Conservation (phyloP, 2,329 filamentous ascomycete species). For the Pseudogymnoascus sp. region DNA sequence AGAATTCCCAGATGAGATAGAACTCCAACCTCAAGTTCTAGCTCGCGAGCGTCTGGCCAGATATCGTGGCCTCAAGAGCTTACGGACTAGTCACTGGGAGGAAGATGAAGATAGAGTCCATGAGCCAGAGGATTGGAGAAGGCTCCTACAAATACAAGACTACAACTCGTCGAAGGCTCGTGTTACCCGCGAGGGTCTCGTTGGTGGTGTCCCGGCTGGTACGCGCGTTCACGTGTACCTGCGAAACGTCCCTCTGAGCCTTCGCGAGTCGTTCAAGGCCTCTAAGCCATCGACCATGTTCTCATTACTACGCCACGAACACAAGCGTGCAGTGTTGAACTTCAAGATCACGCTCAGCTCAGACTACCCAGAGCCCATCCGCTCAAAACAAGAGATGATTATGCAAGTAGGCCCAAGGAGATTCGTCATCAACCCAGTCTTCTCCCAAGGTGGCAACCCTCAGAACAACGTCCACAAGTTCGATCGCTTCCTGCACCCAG, state of each 20-base stretch:
- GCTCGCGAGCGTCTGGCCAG: constrained; percentile 78
- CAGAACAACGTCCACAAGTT: constrained; percentile 98
- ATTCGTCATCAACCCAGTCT: constrained; percentile 81
- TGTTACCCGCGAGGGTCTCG: constrained; percentile 71
- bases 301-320: constrained; percentile 85
- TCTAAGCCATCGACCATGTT: constrained; percentile 65
- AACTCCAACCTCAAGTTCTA: constrained; percentile 78
- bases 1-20: constrained; percentile 96
- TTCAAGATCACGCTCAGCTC: constrained; percentile 81
- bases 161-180: constrained; percentile 78
- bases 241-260: constrained; percentile 46
- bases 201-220: constrained; percentile 80
- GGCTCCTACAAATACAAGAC: constrained; percentile 79
- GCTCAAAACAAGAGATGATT: constrained; percentile 86
- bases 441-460: constrained; percentile 81
- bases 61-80: constrained; percentile 86
- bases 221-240: constrained; percentile 78
- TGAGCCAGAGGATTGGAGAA: constrained; percentile 83
- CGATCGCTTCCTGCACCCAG: constrained; percentile 83
- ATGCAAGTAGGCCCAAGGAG: constrained; percentile 85
- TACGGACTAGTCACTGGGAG: constrained; percentile 83
- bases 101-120: constrained; percentile 78
- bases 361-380: constrained; percentile 68
- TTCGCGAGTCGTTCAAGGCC: constrained; percentile 47
- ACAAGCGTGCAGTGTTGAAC: constrained; percentile 87